Evolutionary conservation across 2,329 filamentous ascomycete species (phyloP).

Genomic region (Xylaria digitata): DNA sequence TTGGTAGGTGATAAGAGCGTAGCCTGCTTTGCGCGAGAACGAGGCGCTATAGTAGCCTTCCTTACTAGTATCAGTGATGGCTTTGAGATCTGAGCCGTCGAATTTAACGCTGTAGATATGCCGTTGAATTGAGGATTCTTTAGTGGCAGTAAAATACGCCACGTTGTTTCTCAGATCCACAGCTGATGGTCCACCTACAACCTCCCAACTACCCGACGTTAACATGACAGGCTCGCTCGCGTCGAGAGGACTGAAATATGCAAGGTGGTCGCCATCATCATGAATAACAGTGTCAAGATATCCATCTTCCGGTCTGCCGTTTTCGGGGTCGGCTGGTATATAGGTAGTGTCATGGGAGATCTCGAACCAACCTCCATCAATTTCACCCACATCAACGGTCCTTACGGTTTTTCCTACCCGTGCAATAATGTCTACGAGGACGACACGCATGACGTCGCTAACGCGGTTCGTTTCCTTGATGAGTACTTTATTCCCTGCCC

Average conservation of each 20-base stretch:
- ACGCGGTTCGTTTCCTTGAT: conserved; percentile 95
- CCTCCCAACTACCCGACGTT: conserved; percentile 92
- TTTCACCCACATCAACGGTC: conserved; percentile 78
- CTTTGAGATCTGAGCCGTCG: conserved; percentile 76
- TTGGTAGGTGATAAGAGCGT: conserved; percentile 83
- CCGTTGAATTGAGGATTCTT: conserved; percentile 87
- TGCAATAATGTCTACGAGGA: conserved; percentile 81
- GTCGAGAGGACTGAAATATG: conserved; percentile 91
- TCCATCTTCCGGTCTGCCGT: conserved; percentile 82
- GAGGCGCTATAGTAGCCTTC: conserved; percentile 85
- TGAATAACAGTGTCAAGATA: conserved; percentile 93
- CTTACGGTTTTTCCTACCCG: conserved; percentile 83
- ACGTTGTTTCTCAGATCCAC: conserved; percentile 86
- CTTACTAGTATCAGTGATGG: conserved; percentile 77
- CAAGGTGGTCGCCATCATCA: conserved; percentile 88
- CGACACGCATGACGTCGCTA: conserved; percentile 88
- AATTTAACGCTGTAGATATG: conserved; percentile 92
- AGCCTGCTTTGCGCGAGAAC: conserved; percentile 85
- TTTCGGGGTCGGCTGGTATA: conserved; percentile 83
- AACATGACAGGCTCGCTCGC: conserved; percentile 84
- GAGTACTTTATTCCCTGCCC: conserved; percentile 86
- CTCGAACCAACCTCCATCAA: conserved; percentile 99
- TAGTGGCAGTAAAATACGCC: conserved; percentile 90
- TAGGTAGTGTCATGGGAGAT: conserved; percentile 87
- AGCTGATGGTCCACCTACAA: conserved; percentile 84